phyloP scores from a whole-genome alignment of 2,329 filamentous ascomycete genomes.

The Furcasterigmium furcatum region DNA sequence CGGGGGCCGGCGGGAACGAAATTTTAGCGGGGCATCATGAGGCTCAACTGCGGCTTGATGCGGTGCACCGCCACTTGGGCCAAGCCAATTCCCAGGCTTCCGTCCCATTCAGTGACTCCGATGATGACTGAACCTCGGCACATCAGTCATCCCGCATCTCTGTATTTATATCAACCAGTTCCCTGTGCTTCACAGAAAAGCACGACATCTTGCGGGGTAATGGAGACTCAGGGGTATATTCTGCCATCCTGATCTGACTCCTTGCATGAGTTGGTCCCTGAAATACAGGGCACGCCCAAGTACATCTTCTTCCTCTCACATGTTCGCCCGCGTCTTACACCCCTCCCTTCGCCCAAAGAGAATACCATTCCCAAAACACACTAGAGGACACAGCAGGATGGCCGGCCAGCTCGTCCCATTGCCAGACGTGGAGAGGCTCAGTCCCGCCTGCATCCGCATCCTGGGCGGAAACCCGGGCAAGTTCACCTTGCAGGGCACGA shows the following conservation, averaged over 20 bases:
- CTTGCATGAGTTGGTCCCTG: background rate
- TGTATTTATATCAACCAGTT: background rate
- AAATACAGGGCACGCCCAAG: too few relatives aligned
- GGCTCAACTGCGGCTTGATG: background rate
- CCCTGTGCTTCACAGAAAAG: background rate
- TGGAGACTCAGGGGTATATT: background rate
- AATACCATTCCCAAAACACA: background rate
- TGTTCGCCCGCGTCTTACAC: background rate
- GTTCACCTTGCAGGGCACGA: conserved; percentile 74
- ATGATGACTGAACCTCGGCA: conserved; percentile 8
- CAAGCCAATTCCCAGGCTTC: too few relatives aligned
- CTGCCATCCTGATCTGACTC: too few relatives aligned
- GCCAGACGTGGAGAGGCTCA: conserved; percentile 73
- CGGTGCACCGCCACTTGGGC: background rate
- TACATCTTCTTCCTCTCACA: background rate
- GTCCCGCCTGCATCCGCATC: conserved; percentile 75
- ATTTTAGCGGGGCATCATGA: background rate
- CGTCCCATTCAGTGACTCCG: too few relatives aligned
- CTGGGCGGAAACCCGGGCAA: conserved; percentile 90
- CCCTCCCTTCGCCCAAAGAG: conserved; percentile 5
- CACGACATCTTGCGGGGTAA: conserved; percentile 1
- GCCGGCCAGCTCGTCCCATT: conserved; percentile 60
- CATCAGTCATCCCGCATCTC: background rate
- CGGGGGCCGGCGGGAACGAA: background rate
- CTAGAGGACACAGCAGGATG: conserved; percentile 39